Conservation (phyloP, 345 rosid genomes). For the Ceriops zippeliana region DNA sequence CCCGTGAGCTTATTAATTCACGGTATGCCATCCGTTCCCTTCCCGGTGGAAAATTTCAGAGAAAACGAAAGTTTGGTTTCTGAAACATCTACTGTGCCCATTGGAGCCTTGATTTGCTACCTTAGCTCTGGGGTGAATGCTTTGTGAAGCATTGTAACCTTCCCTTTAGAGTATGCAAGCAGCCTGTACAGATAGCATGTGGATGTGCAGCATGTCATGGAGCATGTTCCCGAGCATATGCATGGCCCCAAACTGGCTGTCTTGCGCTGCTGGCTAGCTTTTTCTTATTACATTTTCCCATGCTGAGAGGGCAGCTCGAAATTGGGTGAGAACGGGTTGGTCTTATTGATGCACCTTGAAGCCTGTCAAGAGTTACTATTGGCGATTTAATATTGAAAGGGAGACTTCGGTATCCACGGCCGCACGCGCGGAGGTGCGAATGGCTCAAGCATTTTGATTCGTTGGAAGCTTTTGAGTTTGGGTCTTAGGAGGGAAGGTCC, state of each 20-base stretch:
- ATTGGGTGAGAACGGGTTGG: neutral
- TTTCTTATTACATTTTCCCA: neutral
- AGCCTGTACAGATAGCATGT: neutral
- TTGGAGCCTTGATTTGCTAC: neutral
- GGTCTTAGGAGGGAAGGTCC: too few species aligned
- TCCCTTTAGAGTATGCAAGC: neutral
- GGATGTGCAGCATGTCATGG: neutral
- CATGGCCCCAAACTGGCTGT: too few species aligned
- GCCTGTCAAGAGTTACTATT: neutral
- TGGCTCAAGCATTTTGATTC: neutral
- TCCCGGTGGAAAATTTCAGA: slow-evolving; percentile 41
- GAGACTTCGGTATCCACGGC: too few species aligned
- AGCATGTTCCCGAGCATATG: too few species aligned
- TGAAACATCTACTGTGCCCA: neutral
- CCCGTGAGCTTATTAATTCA: slow-evolving; percentile 62
- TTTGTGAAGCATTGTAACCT: neutral
- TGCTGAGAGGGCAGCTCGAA: neutral
- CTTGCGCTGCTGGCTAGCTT: neutral
- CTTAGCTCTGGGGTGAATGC: neutral
- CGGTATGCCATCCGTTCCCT: slow-evolving; percentile 26
- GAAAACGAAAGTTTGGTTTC: slow-evolving; percentile 50
- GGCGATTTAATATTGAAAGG: neutral
- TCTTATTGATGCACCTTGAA: neutral
- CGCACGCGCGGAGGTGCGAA: neutral
- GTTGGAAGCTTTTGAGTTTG: neutral